Base-by-base conservation (phyloP, 1,284 basidiomycete genomes). In the Rhodotorula sp. region DNA sequence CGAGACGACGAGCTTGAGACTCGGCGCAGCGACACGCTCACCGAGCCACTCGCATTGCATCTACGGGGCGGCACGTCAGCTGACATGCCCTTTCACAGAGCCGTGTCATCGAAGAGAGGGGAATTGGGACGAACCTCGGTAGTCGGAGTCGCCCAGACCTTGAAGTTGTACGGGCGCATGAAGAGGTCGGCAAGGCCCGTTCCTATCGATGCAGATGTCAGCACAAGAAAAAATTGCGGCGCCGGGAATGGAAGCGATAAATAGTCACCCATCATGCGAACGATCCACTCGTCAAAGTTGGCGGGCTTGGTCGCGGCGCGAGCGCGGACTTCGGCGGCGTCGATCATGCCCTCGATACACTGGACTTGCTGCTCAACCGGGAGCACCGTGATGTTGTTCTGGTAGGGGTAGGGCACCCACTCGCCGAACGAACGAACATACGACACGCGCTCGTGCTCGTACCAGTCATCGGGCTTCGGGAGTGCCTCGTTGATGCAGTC, bases 11-110 rank as follows among this genome's bases (percentile, higher is more conserved):
- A 82, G 79, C 79, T 84, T 84, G 76, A 85, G 81, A 47, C 81
- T 81, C 26, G 85, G 85, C 18, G 85, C 85, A 5, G 85, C 84
- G 34, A 86, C 85, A 72, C 85, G 83, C 79, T 86, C 85, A 26
- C 85, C 85, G 61, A 86, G 81, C 85, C 85, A 86, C 79, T 84
- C 83, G 80, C 84, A 85, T 81, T 86, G 85, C 85, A 86, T 86
- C 82, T 64, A 29, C 26, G 20, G 14, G 43, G 3, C 10, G 6
- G 59, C 16, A 56, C 3, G 49, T 46, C 21, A 56, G 43, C 58
- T 26, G 31, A 47, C 18, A 26, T n/a, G 62, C 20, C 7, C 21
- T 58, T n/a, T 58, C 20, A 49, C 54, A 5, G 46, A 47, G 23
- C n/a, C 4, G 10, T 48, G 56, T 5, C 16, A 15, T 48, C 12